Percentiles rank a stretch among this genome's conserved stretches.
Evolutionary conservation across 2,329 filamentous ascomycete species (phyloP).

Genomic region (Aspergillus candidus): DNA sequence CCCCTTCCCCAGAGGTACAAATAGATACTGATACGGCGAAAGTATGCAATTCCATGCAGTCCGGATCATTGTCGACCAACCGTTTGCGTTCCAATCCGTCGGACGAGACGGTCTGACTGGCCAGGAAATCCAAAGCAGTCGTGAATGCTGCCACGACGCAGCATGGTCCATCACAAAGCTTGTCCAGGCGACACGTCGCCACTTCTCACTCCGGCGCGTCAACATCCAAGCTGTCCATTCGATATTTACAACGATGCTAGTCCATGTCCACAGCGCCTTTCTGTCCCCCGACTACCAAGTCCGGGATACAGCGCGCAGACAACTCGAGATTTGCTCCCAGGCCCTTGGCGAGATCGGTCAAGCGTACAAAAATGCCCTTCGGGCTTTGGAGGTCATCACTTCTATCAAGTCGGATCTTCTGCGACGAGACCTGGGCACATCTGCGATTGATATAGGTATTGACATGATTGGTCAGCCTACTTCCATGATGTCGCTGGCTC

Average conservation of each 20-base stretch:
- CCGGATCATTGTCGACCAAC: conserved; percentile 12
- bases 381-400: conserved; percentile 15
- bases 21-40: too few relatives aligned
- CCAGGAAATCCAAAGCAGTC: too few relatives aligned
- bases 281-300: conserved; percentile 6
- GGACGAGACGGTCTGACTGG: too few relatives aligned
- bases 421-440: too few relatives aligned
- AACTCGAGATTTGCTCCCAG: conserved; percentile 15
- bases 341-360: conserved; percentile 14
- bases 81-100: too few relatives aligned
- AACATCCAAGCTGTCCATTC: conserved; percentile 17
- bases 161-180: too few relatives aligned
- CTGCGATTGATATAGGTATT: too few relatives aligned
- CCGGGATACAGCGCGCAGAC: conserved; percentile 10
- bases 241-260: conserved; percentile 14
- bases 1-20: too few relatives aligned
- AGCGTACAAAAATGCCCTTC: conserved; percentile 12
- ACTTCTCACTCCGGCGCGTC: conserved; percentile 10
- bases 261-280: conserved; percentile 15
- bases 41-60: conserved; percentile 18
- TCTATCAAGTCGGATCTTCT: conserved; percentile 17
- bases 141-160: too few relatives aligned
- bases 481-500: too few relatives aligned
- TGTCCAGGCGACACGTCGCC: conserved; percentile 10
- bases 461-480: too few relatives aligned